Evolutionary conservation across 305 asterid genomes (phyloP).

Genomic region (Fraxinus nigra): DNA sequence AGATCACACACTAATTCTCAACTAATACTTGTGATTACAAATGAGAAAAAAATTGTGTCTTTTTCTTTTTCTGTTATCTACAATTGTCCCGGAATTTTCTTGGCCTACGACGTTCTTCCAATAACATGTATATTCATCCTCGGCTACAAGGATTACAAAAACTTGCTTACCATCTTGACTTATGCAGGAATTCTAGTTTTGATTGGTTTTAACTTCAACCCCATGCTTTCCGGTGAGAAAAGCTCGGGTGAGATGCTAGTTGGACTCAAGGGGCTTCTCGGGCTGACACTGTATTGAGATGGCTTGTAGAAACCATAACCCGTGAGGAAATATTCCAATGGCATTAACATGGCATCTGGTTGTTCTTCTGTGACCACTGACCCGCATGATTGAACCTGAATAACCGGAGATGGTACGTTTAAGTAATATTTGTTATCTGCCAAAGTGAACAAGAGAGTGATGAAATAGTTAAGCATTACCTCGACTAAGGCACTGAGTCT

Average conservation of each 20-base stretch:
- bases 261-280: conserved; percentile 96
- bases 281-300: conserved; percentile 69
- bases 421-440: neutral
- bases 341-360: conserved; percentile 90
- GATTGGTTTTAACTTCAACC: conserved; percentile 87
- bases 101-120: conserved; percentile 14
- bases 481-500: conserved; percentile 95
- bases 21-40: conserved; percentile 38
- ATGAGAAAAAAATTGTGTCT: neutral
- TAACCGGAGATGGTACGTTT: neutral
- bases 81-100: conserved; percentile 31
- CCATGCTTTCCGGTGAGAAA: conserved; percentile 99
- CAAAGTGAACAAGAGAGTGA: neutral
- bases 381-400: conserved; percentile 92
- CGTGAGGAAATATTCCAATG: conserved; percentile 87
- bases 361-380: conserved; percentile 95
- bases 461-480: conserved; percentile 38
- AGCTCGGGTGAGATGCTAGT: conserved; percentile 89
- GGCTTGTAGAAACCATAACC: conserved; percentile 83
- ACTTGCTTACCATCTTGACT: conserved; percentile 25
- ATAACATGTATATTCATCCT: neutral
- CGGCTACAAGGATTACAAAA: conserved; percentile 31
- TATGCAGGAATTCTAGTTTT: conserved; percentile 67
- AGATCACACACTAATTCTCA: conserved; percentile 29
- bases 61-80: conserved; percentile 46